A percentile compares a stretch with the other conserved stretches of the same genome.
phyloP scores from a whole-genome alignment of 371 early-diverging fungal species.

The Actinomortierella ambigua region DNA sequence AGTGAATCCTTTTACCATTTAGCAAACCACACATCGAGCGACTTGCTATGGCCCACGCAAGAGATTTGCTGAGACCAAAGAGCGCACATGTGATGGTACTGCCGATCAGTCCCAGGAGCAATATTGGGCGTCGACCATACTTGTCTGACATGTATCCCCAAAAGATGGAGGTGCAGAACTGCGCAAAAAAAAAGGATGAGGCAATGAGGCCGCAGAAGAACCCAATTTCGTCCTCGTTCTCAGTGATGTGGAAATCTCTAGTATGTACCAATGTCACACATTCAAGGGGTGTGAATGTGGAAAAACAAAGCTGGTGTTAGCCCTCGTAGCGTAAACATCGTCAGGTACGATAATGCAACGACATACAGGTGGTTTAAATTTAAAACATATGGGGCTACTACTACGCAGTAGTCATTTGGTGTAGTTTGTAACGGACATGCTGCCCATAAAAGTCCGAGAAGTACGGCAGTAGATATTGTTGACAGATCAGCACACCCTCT shows the following conservation, averaged over 20 bases:
- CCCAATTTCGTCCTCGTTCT: slow-evolving; percentile 41
- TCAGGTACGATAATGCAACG: no score
- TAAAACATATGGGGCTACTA: no score
- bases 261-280: no score
- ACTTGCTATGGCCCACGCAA: slow-evolving; percentile 68
- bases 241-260: slow-evolving; percentile 39
- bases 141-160: slow-evolving; percentile 66
- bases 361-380: no score
- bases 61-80: slow-evolving; percentile 78
- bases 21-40: slow-evolving; percentile 76
- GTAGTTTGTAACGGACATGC: no score
- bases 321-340: no score
- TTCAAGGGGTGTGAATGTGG: no score
- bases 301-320: no score
- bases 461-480: no score
- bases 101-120: slow-evolving; percentile 79
- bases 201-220: slow-evolving; percentile 44
- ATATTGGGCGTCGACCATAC: slow-evolving; percentile 81
- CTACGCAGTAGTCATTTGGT: no score
- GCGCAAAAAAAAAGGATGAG: slow-evolving; percentile 58
- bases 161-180: slow-evolving; percentile 58
- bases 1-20: slow-evolving; percentile 52
- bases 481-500: no score
- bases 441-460: no score
- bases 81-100: slow-evolving; percentile 67